Conservation (phyloP, 108 stramenopile genomes). For the Discostella pseudostelligera region DNA sequence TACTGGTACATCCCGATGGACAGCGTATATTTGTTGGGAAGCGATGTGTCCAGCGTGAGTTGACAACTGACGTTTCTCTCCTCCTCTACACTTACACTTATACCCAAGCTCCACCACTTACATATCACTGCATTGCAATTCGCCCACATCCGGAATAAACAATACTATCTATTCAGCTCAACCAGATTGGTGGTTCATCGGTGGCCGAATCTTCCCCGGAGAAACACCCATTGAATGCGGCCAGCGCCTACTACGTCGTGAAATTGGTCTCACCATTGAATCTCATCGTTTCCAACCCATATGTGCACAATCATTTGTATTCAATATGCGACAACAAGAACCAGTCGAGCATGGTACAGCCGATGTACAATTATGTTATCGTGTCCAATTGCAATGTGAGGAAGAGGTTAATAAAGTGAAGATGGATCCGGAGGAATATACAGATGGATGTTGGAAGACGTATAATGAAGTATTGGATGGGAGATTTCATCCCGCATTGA, state of each 20-base stretch:
- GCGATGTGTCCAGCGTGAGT: constrained; percentile 45
- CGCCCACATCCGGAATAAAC: not conserved
- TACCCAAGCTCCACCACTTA: not conserved
- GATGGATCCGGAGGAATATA: constrained; percentile 41
- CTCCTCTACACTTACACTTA: not conserved
- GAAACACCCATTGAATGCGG: constrained; percentile 45
- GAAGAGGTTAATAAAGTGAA: constrained; percentile 35
- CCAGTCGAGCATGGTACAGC: constrained; percentile 47
- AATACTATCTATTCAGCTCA: constrained; percentile 29
- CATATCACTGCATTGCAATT: too few relatives aligned
- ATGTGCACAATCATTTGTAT: constrained; percentile 50
- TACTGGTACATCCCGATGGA: constrained; percentile 29
- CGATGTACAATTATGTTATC: constrained; percentile 45
- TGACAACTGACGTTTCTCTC: not conserved
- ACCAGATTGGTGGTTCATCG: constrained; percentile 61
- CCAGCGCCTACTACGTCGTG: constrained; percentile 34
- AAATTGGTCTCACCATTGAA: constrained; percentile 33
- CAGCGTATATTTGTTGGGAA: constrained; percentile 35
- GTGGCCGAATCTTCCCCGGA: constrained; percentile 50
- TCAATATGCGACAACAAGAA: constrained; percentile 44
- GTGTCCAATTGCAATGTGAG: constrained; percentile 20
- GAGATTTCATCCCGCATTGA: constrained; percentile 54
- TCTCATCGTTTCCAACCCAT: constrained; percentile 26
- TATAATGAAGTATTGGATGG: constrained; percentile 38
- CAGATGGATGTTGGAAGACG: constrained; percentile 37